These are phyloP conservation scores for Crithidia mellificae DNA, from an alignment of 208 protist genomes.

Conservation along the genomic window DNA sequence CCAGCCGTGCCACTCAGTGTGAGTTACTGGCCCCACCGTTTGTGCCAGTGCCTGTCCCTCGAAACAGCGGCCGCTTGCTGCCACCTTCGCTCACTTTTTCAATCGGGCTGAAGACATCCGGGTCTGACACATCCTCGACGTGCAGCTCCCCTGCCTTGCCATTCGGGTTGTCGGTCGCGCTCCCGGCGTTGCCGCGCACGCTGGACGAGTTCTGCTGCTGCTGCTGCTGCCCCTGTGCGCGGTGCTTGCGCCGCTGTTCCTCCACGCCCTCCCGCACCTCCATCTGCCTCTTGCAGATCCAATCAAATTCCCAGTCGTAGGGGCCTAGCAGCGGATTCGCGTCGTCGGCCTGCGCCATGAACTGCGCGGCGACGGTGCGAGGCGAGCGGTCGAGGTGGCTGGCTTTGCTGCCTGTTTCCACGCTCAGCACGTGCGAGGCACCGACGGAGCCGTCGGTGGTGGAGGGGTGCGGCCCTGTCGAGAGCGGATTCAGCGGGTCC, in stretches of 20 bases:
- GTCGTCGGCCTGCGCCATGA: conserved; percentile 19
- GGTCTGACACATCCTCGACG: conserved; percentile 26
- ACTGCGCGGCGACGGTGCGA: conserved; percentile 29
- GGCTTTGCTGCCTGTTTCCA: conserved; percentile 13
- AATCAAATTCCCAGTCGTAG: conserved; percentile 89
- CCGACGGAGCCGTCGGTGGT: not conserved
- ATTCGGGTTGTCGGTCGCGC: not conserved
- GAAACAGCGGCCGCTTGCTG: conserved; percentile 27
- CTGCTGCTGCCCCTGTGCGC: no score
- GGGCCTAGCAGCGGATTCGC: conserved; percentile 32
- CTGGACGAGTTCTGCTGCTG: not conserved
- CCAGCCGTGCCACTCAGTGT: no score
- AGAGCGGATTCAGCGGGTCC: conserved; percentile 23
- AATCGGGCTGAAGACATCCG: conserved; percentile 4
- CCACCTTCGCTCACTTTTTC: conserved; percentile 20
- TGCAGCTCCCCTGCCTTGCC: conserved; percentile 16
- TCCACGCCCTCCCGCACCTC: conserved; percentile 44
- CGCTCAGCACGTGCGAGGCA: conserved; percentile 22
- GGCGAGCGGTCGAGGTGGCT: conserved; percentile 11
- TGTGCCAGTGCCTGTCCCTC: not conserved
- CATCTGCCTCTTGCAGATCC: conserved; percentile 70
- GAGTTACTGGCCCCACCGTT: not conserved
- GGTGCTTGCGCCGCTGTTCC: conserved; percentile 16
- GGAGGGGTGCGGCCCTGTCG: not conserved
- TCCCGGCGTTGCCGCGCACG: not conserved